Evolutionary conservation across 192 early-diverging fungal species (phyloP).

Genomic region (Linnemannia elongata): DNA sequence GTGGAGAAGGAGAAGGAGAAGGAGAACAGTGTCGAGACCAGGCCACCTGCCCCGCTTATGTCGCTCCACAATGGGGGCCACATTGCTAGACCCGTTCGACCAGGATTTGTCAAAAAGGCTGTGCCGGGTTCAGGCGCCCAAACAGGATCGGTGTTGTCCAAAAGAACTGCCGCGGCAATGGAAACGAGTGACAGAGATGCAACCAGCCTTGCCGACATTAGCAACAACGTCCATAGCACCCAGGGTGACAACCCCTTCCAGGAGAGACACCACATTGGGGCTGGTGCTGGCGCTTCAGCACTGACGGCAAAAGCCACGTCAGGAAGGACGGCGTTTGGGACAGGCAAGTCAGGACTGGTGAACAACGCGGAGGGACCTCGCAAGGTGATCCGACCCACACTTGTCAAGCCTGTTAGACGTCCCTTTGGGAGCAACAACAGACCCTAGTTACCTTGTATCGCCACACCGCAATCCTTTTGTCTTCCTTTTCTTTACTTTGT

Average conservation of each 20-base stretch:
- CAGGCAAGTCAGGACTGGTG: constrained; percentile 36
- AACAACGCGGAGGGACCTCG: constrained; percentile 44
- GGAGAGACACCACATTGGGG: background rate
- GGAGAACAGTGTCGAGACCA: constrained; percentile 18
- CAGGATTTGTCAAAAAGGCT: background rate
- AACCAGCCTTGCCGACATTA: constrained; percentile 18
- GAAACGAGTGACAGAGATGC: constrained; percentile 4
- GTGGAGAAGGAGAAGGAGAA: constrained; percentile 22
- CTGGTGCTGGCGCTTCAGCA: background rate
- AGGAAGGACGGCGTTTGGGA: constrained; percentile 15
- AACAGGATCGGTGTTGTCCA: constrained; percentile 10
- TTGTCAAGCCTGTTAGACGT: constrained; percentile 15
- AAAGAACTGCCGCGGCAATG: constrained; percentile 37
- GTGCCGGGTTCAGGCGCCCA: background rate
- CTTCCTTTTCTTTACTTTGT: background rate
- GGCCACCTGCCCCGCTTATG: background rate
- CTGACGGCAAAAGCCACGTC: background rate
- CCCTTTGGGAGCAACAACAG: constrained; percentile 26
- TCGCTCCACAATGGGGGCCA: background rate
- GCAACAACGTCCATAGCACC: background rate
- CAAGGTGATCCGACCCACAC: constrained; percentile 35
- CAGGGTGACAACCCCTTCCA: background rate
- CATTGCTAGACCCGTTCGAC: constrained; percentile 7
- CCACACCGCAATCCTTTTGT: background rate
- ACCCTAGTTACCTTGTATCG: background rate